phyloP scores from a whole-genome alignment of 139 green algal genomes.

The Auxenochlorella protothecoides region DNA sequence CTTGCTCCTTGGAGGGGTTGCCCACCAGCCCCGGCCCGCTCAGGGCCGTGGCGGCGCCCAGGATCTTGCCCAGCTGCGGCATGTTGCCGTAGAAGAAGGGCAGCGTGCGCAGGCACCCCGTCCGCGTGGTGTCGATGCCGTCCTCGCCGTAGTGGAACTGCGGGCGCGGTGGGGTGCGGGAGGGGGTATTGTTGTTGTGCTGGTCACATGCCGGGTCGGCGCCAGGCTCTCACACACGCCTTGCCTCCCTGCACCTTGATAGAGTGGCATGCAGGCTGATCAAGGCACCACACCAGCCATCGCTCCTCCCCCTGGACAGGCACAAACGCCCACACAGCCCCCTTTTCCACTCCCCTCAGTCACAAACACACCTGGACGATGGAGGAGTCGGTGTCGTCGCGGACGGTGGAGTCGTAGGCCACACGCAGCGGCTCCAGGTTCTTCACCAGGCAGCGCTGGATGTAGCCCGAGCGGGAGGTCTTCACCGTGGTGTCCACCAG shows the following conservation, averaged over 20 bases:
- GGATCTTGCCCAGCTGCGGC: conserved; percentile 5
- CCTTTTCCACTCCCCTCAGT: too few species aligned
- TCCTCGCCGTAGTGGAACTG: conserved; percentile 95
- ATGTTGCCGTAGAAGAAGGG: conserved; percentile 58
- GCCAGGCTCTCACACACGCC: too few species aligned
- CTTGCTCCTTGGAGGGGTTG: neutral
- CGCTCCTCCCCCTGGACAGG: too few species aligned
- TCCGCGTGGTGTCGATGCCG: conserved; percentile 66
- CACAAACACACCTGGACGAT: conserved; percentile 45
- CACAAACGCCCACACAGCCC: too few species aligned
- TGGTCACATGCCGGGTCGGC: too few species aligned
- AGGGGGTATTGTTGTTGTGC: neutral
- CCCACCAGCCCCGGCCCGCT: too few species aligned
- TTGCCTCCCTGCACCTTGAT: too few species aligned
- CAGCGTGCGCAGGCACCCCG: conserved; percentile 64
- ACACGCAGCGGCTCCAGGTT: conserved; percentile 87
- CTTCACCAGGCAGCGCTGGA: conserved; percentile 87
- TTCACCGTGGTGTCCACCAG: conserved; percentile 97
- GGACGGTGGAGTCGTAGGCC: conserved; percentile 80
- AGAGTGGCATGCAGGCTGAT: too few species aligned
- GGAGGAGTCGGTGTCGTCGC: conserved; percentile 74
- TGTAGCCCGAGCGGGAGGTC: conserved; percentile 79
- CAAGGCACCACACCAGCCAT: too few species aligned
- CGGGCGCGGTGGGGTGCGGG: conserved; percentile 6
- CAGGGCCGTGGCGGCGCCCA: neutral